Evolutionary conservation across 192 early-diverging fungal species (phyloP), one percentile per base, ranked within the genome.

Genomic region (Backusella circina): DNA sequence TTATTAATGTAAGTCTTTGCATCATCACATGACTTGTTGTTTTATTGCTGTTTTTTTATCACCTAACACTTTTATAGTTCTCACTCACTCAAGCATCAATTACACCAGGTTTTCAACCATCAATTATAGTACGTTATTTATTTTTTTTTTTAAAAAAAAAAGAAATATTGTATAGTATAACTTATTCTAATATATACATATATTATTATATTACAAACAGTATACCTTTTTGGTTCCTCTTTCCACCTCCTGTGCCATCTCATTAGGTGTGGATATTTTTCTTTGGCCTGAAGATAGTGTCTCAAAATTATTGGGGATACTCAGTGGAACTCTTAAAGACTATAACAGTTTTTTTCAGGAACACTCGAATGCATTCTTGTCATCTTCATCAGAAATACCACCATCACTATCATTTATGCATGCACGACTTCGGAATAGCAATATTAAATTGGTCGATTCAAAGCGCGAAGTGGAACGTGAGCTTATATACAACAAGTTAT

Each of bases 221-320:
- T 79, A 74, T 74, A 21, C 51, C 21, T 79, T 79, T 72, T 28
- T 79, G 16, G 65, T 15, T 8, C 78, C 78, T 12, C 71, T 79
- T 35, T 61, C 69, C 16, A 47, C 71, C 26, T 69, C 73, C 36
- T 74, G 64, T 26, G 78, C 54, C 7, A 21, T 75, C 15, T 66
- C 78, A 6, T 31, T 79, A n/a, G 74, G 65, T 21, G 61, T 79
- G 3, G 70, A 79, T 50, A 66, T 71, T 26, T 13, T 79, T 2
- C 32, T 79, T 47, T 79, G 78, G 78, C 78, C 78, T 3, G 78
- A 79, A 50, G 74, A 79, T 32, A 79, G 73, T 31, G 74, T 75
- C 0, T 67, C 68, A 5, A 79, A 75, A 26, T 79, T 71, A n/a
- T 33, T 79, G 32, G 21, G 18, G 1, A 32, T 75, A 51, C 64